phyloP scores from a whole-genome alignment of 2,329 filamentous ascomycete genomes.

The Simplicillium sp. region DNA sequence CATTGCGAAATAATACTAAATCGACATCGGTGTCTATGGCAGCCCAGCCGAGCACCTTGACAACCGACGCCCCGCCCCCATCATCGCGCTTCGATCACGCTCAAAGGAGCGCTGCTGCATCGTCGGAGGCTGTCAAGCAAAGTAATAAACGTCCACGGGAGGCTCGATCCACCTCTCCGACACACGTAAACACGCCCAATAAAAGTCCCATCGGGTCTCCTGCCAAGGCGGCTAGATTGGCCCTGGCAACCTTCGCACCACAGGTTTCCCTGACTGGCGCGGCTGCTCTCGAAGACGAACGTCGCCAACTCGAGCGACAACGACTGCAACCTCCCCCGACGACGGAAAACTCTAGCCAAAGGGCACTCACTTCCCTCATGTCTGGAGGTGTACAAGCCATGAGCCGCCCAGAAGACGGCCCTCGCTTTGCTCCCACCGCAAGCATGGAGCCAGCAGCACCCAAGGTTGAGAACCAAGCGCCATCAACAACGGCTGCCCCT shows the following conservation, averaged over 20 bases:
- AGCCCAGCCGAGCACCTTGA: not conserved
- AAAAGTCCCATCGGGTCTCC: constrained; percentile 35
- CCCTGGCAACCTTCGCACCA: constrained; percentile 30
- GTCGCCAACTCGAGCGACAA: constrained; percentile 1
- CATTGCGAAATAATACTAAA: not conserved
- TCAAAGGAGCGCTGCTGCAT: not conserved
- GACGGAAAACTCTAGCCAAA: constrained; percentile 45
- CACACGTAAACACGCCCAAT: constrained; percentile 16
- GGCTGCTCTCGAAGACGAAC: constrained; percentile 35
- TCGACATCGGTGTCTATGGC: not conserved
- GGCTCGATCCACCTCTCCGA: constrained; percentile 31
- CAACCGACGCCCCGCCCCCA: not conserved
- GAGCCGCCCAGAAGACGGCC: constrained; percentile 46
- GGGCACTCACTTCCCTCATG: constrained; percentile 43
- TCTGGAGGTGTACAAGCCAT: constrained; percentile 41
- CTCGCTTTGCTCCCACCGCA: constrained; percentile 31
- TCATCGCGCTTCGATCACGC: not conserved
- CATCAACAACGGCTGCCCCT: constrained; percentile 21
- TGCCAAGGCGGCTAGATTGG: constrained; percentile 43
- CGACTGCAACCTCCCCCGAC: constrained; percentile 26
- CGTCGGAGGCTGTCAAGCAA: not conserved
- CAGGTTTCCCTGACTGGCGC: constrained; percentile 41
- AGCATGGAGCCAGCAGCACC: constrained; percentile 32
- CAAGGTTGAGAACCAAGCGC: constrained; percentile 20
- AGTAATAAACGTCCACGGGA: constrained; percentile 35